These are phyloP conservation scores for Stereum hirsutum DNA, from an alignment of 1,284 basidiomycete genomes.

Conservation along the genomic window DNA sequence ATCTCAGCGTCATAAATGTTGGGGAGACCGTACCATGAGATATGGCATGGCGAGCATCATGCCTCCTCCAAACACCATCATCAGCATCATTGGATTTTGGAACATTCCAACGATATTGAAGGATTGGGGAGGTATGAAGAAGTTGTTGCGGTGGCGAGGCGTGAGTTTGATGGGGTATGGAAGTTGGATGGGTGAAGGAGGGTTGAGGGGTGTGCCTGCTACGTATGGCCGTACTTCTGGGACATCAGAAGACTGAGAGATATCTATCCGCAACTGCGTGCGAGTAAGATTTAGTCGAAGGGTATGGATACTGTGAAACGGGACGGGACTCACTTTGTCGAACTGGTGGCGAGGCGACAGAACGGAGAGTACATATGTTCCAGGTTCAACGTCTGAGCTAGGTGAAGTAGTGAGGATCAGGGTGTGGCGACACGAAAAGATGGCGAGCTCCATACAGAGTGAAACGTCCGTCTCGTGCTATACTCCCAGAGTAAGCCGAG, in stretches of 20 bases:
- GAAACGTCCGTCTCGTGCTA: constrained; percentile 52
- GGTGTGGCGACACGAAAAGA: not conserved
- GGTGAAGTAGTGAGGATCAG: constrained; percentile 5
- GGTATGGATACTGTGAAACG: constrained; percentile 4
- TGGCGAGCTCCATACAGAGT: constrained; percentile 43
- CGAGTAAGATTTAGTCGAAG: not conserved
- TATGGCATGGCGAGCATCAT: constrained; percentile 79
- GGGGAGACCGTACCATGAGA: constrained; percentile 48
- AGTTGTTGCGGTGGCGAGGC: constrained; percentile 46
- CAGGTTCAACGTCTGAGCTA: constrained; percentile 54
- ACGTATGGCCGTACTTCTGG: constrained; percentile 57
- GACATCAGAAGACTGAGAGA: constrained; percentile 30
- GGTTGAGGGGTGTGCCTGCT: constrained; percentile 59
- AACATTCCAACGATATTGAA: constrained; percentile 77
- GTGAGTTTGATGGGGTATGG: constrained; percentile 56
- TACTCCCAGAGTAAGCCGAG: constrained; percentile 39
- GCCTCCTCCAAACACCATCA: constrained; percentile 64
- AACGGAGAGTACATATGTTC: constrained; percentile 61
- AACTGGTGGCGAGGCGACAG: constrained; percentile 56
- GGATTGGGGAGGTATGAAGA: constrained; percentile 60
- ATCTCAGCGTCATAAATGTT: constrained; percentile 3
- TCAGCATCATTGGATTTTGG: constrained; percentile 81
- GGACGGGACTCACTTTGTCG: constrained; percentile 42
- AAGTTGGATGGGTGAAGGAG: constrained; percentile 46
- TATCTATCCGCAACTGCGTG: constrained; percentile 53